A percentile compares a stretch with the other conserved stretches of the same genome.
phyloP scores from a whole-genome alignment of 2,329 filamentous ascomycete species.

The Diaporthe capsici region DNA sequence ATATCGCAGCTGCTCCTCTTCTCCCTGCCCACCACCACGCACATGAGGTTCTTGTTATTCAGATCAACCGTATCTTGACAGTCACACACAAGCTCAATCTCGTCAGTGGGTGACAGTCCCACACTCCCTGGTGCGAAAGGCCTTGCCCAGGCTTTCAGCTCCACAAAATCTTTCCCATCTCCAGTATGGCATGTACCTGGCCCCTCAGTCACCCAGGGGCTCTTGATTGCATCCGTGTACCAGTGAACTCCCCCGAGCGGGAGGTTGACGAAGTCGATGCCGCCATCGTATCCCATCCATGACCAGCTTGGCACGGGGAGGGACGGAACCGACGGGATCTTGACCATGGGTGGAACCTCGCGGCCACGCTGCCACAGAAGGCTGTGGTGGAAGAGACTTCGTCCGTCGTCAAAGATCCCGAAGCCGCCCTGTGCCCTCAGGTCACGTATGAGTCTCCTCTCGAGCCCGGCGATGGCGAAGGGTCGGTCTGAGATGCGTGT shows the following conservation, averaged over 20 bases:
- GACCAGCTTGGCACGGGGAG: conserved; percentile 50
- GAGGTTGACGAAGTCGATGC: conserved; percentile 48
- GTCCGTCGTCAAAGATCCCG: conserved; percentile 49
- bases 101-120: not conserved
- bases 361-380: conserved; percentile 48
- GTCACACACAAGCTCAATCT: not conserved
- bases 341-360: conserved; percentile 16
- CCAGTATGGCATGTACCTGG: conserved; percentile 4
- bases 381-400: conserved; percentile 46
- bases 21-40: not conserved
- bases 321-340: conserved; percentile 20
- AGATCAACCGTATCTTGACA: not conserved
- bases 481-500: conserved; percentile 46
- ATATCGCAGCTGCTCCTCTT: not conserved
- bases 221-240: not conserved
- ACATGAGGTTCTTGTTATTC: not conserved
- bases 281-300: conserved; percentile 53
- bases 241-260: conserved; percentile 41
- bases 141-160: not conserved
- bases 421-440: conserved; percentile 47
- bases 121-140: not conserved
- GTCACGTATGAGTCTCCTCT: conserved; percentile 45
- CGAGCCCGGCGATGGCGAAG: conserved; percentile 50
- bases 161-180: not conserved
- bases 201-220: not conserved